phyloP scores from a whole-genome alignment of 768 basidiomycete species.

The Xerocomus brunneocitrinus region DNA sequence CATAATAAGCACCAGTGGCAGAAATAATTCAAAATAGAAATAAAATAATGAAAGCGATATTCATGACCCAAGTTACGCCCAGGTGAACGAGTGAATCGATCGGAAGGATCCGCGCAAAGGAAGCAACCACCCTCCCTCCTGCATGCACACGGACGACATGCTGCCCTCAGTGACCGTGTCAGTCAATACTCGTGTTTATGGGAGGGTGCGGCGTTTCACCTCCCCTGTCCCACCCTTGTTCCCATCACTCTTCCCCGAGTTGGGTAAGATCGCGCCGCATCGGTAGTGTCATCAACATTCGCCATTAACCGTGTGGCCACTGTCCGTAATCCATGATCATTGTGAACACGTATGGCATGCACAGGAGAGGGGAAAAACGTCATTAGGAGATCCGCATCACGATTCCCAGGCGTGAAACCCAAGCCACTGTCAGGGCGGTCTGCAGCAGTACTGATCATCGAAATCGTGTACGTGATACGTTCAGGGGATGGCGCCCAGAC shows the following conservation, averaged over 20 bases:
- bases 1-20: conserved; percentile 5
- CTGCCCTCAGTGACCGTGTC: conserved; percentile 5
- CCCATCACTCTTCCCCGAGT: conserved; percentile 7
- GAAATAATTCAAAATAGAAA: conserved; percentile 7
- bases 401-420: conserved; percentile 46
- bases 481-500: conserved; percentile 15
- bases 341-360: conserved; percentile 1
- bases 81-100: conserved; percentile 10
- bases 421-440: conserved; percentile 48
- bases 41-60: conserved; percentile 8
- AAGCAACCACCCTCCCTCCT: not conserved
- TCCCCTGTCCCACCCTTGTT: conserved; percentile 1
- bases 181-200: conserved; percentile 9
- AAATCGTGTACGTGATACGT: conserved; percentile 51
- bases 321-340: conserved; percentile 31
- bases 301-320: conserved; percentile 8
- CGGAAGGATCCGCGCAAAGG: conserved; percentile 12
- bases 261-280: conserved; percentile 4
- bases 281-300: conserved; percentile 4
- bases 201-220: conserved; percentile 24
- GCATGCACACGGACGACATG: conserved; percentile 13
- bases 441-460: conserved; percentile 50
- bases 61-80: conserved; percentile 2
- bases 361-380: conserved; percentile 31
- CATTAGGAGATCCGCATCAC: conserved; percentile 55